These are phyloP conservation scores for Eimeria sp. DNA, from an alignment of 169 alveolate species.

Conservation along the genomic window DNA sequence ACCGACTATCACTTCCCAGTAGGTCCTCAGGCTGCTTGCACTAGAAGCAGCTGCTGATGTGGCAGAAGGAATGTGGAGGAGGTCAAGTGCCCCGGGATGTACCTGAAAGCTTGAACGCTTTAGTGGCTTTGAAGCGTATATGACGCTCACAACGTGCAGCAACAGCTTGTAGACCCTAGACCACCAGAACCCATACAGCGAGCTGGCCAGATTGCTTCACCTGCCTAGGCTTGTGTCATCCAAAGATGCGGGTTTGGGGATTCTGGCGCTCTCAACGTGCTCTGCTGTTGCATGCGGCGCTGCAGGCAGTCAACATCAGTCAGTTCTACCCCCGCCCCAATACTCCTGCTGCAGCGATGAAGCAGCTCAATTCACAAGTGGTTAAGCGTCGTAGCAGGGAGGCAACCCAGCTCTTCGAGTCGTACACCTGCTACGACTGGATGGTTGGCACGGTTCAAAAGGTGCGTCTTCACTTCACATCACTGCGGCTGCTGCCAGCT, in stretches of 20 bases:
- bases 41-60: not conserved
- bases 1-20: conserved; percentile 96
- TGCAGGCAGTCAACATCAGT: conserved; percentile 95
- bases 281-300: conserved; percentile 1
- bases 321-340: conserved; percentile 99
- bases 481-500: not conserved
- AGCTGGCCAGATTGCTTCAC: not conserved
- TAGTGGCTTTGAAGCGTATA: too few species aligned
- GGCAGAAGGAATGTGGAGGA: too few species aligned
- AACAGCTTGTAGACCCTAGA: not conserved
- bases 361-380: conserved; percentile 85
- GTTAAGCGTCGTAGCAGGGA: conserved; percentile 85
- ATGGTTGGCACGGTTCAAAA: conserved; percentile 72
- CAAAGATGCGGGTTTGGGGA: not conserved
- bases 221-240: too few species aligned
- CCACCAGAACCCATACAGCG: not conserved
- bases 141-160: too few species aligned
- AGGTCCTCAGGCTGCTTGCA: conserved; percentile 10
- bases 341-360: conserved; percentile 97
- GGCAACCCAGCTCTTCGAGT: conserved; percentile 81
- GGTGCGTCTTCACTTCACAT: conserved; percentile 44
- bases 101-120: too few species aligned
- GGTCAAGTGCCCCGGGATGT: too few species aligned
- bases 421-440: conserved; percentile 81
- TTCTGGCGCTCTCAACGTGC: not conserved